Conservation (phyloP, 257 asterid genomes). For the Ligustrum vulgare region DNA sequence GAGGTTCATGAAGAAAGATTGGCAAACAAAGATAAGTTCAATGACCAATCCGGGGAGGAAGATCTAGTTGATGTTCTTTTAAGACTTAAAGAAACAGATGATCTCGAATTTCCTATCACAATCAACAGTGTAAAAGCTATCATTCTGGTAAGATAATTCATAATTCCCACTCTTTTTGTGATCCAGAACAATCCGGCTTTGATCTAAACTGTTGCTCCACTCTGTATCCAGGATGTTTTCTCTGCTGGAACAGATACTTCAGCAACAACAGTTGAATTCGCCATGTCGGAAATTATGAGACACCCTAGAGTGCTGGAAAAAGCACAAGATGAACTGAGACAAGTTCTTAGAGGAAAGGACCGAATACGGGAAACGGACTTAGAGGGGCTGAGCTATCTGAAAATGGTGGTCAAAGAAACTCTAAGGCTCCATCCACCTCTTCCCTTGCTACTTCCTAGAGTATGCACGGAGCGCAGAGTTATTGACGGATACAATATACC, state of each 20-base stretch:
- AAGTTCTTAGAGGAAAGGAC: constrained; percentile 14
- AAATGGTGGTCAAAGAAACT: constrained; percentile 30
- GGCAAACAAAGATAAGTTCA: not conserved
- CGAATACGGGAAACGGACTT: constrained; percentile 17
- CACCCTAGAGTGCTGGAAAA: constrained; percentile 20
- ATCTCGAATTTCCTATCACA: not conserved
- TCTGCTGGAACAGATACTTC: constrained; percentile 28
- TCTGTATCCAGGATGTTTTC: constrained; percentile 20
- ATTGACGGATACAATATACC: constrained; percentile 23
- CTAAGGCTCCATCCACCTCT: constrained; percentile 31
- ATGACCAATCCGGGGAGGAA: not conserved
- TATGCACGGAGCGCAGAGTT: not conserved
- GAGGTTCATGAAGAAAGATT: constrained; percentile 14
- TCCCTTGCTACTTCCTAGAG: constrained; percentile 27
- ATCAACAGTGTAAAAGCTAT: not conserved
- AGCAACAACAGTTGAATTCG: constrained; percentile 20
- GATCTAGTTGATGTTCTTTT: constrained; percentile 1
- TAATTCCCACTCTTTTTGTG: not conserved
- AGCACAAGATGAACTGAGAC: constrained; percentile 27
- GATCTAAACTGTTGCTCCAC: not conserved
- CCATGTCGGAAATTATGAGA: constrained; percentile 32
- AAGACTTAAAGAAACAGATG: not conserved
- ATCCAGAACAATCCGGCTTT: not conserved
- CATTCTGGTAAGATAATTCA: not conserved
- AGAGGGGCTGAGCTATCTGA: constrained; percentile 22